Conservation (phyloP, 2,329 filamentous ascomycete species). For the Fusarium sp. region DNA sequence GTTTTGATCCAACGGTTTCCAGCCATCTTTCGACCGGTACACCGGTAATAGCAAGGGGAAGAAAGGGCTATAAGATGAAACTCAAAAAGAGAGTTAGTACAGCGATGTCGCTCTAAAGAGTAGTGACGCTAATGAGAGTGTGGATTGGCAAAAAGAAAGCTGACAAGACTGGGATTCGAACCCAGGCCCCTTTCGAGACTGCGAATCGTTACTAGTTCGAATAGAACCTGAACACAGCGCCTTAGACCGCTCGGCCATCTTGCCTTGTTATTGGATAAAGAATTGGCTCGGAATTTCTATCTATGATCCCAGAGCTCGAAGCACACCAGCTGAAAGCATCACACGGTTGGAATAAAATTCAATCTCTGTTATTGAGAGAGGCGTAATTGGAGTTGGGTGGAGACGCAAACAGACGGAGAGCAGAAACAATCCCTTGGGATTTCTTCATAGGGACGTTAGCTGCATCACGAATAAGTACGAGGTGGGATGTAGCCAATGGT, state of each 20-base stretch:
- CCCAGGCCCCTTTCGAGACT: constrained; percentile 7
- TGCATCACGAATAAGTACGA: no score
- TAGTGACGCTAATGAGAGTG: not conserved
- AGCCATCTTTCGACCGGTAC: not conserved
- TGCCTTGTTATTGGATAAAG: not conserved
- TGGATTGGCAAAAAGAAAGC: not conserved
- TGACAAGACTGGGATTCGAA: constrained; percentile 9
- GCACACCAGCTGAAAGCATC: no score
- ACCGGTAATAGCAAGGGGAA: not conserved
- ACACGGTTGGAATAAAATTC: no score
- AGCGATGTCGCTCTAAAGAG: not conserved
- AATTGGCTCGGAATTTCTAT: not conserved
- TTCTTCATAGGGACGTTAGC: no score
- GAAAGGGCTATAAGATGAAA: not conserved
- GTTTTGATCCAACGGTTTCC: no score
- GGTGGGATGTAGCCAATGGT: no score
- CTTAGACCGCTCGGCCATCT: constrained; percentile 7
- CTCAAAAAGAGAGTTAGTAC: not conserved
- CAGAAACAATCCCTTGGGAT: no score
- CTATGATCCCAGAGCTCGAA: no score
- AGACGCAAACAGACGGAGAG: no score
- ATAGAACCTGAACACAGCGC: constrained; percentile 2
- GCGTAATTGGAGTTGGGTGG: no score
- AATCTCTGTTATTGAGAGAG: no score
- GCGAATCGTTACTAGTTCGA: constrained; percentile 4